Base-by-base conservation (phyloP, 1,284 basidiomycete species). In the Coriolopsis trogii region DNA sequence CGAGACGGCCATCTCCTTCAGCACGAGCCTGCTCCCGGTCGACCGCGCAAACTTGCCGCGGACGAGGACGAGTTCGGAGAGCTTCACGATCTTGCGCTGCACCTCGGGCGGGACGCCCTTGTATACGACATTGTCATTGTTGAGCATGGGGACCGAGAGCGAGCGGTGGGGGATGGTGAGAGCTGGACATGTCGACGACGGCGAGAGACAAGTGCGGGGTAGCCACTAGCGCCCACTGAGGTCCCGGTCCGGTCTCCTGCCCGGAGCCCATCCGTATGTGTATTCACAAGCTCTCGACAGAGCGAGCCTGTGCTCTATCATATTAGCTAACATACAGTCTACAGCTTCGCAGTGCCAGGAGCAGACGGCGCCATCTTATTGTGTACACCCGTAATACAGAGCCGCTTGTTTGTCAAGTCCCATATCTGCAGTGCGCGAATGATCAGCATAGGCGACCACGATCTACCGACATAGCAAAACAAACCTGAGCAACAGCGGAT, bases 321-420 rank as follows among this genome's bases (percentile, higher is more conserved):
- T 8, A 8, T n/a, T 13, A 8, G 15, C 8, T 30, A 15, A 7
- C 7, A 30, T 15, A 30, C 7, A 30, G 29, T 30, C n/a, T 37
- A 37, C 34, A 37, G 12, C 34, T 18, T 37, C n/a, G n/a, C 34
- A 10, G n/a, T n/a, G n/a, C n/a, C n/a, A 1, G 34, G n/a, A n/a
- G 7, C 10, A n/a, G 71, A 70, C 5, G 69, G 62, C 13, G 59
- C 38, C 71, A 75, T 75, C 49, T 73, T 73, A 52, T 64, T 65
- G 30, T 74, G 73, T 3, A 67, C 59, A 1, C 65, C 74, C 1
- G 73, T 69, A 10, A 67, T 71, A 2, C 70, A 66, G 6, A 74
- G 39, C 36, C 70, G 64, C 25, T 60, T 59, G 34, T 60, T 51
- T 4, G 69, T 72, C 18, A 63, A 48, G 26, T 74, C 72, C 70